Conservation (phyloP, 148 eudicot species). For the Cornus florida region DNA sequence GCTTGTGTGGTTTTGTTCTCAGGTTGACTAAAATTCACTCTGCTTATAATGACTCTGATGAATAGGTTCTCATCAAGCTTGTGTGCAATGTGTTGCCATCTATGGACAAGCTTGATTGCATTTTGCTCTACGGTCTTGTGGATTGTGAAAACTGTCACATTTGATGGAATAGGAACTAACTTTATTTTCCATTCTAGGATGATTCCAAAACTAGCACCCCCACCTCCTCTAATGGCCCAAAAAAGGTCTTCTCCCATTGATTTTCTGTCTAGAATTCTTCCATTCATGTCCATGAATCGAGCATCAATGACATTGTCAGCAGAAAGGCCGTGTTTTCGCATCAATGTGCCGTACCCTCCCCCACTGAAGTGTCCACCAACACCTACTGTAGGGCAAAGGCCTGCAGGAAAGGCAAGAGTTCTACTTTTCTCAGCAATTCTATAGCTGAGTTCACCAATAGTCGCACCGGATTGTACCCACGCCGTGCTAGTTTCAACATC, state of each 20-base stretch:
- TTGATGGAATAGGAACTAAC: background rate
- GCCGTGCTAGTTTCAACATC: background rate
- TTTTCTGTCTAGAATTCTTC: conserved; percentile 2
- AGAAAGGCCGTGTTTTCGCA: conserved; percentile 3
- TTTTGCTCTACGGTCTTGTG: conserved; percentile 1
- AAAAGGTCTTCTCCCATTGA: conserved; percentile 17
- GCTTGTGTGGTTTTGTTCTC: background rate
- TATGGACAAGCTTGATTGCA: background rate
- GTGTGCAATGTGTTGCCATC: background rate
- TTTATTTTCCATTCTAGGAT: conserved; percentile 9
- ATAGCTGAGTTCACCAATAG: conserved; percentile 2
- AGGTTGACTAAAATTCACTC: background rate
- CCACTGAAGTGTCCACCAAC: conserved; percentile 20
- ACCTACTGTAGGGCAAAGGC: conserved; percentile 11
- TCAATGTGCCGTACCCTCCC: conserved; percentile 9
- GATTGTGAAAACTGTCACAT: conserved; percentile 8
- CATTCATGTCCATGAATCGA: background rate
- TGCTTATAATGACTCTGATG: background rate
- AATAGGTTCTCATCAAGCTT: background rate
- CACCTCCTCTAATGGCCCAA: conserved; percentile 21
- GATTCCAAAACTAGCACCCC: conserved; percentile 13
- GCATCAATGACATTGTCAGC: conserved; percentile 14
- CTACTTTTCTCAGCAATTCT: conserved; percentile 7
- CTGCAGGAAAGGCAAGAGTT: background rate
- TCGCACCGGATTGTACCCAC: conserved; percentile 11